Evolutionary conservation across 208 protist genomes (phyloP).

Genomic region (Wallacemonas rigidus): DNA sequence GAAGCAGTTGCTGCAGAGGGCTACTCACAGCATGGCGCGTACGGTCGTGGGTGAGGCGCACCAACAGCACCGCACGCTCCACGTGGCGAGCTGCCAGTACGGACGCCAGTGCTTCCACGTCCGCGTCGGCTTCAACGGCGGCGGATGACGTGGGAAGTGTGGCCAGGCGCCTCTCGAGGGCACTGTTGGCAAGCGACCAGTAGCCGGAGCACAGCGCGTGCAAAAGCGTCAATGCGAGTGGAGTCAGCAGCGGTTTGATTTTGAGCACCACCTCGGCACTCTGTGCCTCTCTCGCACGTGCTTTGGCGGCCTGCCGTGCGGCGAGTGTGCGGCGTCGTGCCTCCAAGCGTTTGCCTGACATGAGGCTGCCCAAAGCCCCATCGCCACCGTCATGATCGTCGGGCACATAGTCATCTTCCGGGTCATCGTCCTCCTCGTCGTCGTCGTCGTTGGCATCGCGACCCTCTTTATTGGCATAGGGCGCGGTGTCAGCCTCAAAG

Average conservation of each 20-base stretch:
- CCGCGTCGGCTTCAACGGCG: not conserved
- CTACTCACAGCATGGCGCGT: conserved; percentile 53
- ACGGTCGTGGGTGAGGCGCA: conserved; percentile 63
- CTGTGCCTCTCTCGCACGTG: not conserved
- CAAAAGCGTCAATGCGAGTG: conserved; percentile 60
- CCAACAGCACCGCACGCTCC: conserved; percentile 55
- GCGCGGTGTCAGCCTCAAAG: too few relatives aligned
- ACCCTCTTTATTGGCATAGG: too few relatives aligned
- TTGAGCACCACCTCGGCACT: not conserved
- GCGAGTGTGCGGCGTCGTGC: not conserved
- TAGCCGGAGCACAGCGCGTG: conserved; percentile 38
- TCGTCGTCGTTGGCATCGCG: conserved; percentile 6
- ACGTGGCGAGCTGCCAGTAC: conserved; percentile 14
- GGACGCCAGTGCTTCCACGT: too few relatives aligned
- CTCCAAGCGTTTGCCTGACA: not conserved
- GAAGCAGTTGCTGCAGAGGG: conserved; percentile 66
- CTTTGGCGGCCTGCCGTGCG: not conserved
- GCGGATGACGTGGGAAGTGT: not conserved
- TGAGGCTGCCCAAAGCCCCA: conserved; percentile 11
- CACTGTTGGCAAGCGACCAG: conserved; percentile 30
- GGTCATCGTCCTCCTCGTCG: conserved; percentile 12
- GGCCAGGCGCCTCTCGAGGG: conserved; percentile 16
- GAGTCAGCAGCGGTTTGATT: conserved; percentile 53
- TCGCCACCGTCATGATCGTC: conserved; percentile 23
- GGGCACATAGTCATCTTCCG: conserved; percentile 35